Evolutionary conservation across 345 rosid species (phyloP).

Genomic region (Erodium maritimum): DNA sequence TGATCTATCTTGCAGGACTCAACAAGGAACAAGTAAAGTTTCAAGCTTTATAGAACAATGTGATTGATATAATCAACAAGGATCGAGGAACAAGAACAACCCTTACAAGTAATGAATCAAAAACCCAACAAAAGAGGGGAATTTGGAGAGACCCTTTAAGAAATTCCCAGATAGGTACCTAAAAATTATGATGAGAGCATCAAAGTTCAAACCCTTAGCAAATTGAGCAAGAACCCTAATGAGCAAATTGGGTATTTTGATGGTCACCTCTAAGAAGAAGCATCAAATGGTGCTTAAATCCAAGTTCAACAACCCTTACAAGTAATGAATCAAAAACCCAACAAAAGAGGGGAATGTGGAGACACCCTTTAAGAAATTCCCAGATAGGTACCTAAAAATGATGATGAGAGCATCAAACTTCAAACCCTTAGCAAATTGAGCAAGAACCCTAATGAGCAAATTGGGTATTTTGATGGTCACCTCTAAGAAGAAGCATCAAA

Average conservation of each 20-base stretch:
- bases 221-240: conserved; percentile 37
- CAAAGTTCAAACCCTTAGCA: conserved; percentile 38
- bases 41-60: conserved; percentile 56
- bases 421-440: conserved; percentile 36
- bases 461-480: conserved; percentile 20
- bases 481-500: conserved; percentile 39
- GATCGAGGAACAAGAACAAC: conserved; percentile 1
- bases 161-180: conserved; percentile 37
- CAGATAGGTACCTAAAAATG: conserved; percentile 31
- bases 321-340: conserved; percentile 9
- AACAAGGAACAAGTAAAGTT: conserved; percentile 51
- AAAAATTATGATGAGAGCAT: conserved; percentile 32
- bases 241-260: conserved; percentile 20
- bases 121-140: conserved; percentile 11
- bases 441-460: conserved; percentile 27
- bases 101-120: conserved; percentile 7
- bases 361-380: conserved; percentile 34
- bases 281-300: conserved; percentile 60
- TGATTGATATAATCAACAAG: conserved; percentile 11
- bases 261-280: conserved; percentile 18
- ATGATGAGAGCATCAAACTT: conserved; percentile 40
- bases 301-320: conserved; percentile 7
- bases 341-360: conserved; percentile 13
- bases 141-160: conserved; percentile 24
- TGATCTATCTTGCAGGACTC: conserved; percentile 61